Conservation (phyloP, 108 stramenopile genomes). For the Skeletonema marinoi region DNA sequence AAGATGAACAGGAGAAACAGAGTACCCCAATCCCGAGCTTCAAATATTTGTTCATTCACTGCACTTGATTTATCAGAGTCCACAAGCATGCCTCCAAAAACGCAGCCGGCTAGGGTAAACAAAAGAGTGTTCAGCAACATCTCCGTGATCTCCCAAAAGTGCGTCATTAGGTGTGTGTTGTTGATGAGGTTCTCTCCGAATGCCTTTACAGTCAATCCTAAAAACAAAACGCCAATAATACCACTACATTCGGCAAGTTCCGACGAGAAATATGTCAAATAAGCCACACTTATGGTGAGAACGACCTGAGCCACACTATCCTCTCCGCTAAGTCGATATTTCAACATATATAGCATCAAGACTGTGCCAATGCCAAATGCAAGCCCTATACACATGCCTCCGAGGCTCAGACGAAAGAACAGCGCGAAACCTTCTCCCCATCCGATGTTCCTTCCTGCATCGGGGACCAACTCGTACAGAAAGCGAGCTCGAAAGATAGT, state of each 20-base stretch:
- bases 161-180: conserved; percentile 69
- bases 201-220: conserved; percentile 67
- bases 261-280: conserved; percentile 79
- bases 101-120: conserved; percentile 73
- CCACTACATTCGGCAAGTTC: conserved; percentile 75
- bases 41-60: not conserved
- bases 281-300: conserved; percentile 76
- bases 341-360: conserved; percentile 37
- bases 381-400: conserved; percentile 79
- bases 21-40: conserved; percentile 30
- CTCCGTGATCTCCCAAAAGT: conserved; percentile 82
- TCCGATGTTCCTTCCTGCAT: not conserved
- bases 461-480: conserved; percentile 74
- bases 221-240: conserved; percentile 73
- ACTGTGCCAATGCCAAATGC: conserved; percentile 60
- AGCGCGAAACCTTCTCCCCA: conserved; percentile 19
- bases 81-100: not conserved
- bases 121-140: conserved; percentile 91
- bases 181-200: conserved; percentile 68
- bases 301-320: conserved; percentile 85
- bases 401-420: conserved; percentile 40
- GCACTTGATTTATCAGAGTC: conserved; percentile 34
- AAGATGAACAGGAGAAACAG: conserved; percentile 26
- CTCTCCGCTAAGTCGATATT: conserved; percentile 59
- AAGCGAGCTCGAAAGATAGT: conserved; percentile 87